Conservation (phyloP, 495 filamentous ascomycete species). For the Venustampulla echinocandica region DNA sequence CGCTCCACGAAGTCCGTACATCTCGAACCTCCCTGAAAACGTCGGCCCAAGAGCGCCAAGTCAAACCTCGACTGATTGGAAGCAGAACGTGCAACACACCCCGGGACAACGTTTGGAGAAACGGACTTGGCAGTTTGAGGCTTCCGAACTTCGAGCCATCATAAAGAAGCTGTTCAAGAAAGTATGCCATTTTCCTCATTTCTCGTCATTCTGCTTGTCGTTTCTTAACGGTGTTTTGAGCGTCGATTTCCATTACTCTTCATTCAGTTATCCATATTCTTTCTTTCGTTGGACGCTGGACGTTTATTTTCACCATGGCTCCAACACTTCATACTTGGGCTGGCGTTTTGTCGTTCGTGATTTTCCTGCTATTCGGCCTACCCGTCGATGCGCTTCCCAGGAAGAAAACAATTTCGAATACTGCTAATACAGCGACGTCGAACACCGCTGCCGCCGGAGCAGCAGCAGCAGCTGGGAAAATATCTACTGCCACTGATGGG, state of each 20-base stretch:
- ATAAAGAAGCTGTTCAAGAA: not conserved
- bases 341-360: constrained; percentile 9
- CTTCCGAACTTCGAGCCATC: not conserved
- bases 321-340: constrained; percentile 5
- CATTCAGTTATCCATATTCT: not conserved
- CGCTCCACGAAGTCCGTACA: too few relatives aligned
- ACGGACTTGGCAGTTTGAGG: constrained; percentile 16
- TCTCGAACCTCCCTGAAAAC: too few relatives aligned
- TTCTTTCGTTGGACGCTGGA: constrained; percentile 9
- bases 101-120: constrained; percentile 13
- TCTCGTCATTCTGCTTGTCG: not conserved
- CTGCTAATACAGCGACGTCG: not conserved
- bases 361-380: constrained; percentile 4
- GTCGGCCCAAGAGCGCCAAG: constrained; percentile 6
- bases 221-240: not conserved
- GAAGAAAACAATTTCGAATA: not conserved
- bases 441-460: not conserved
- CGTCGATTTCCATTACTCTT: not conserved
- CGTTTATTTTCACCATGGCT: constrained; percentile 6
- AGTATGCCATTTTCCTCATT: not conserved
- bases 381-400: constrained; percentile 14
- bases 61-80: constrained; percentile 9
- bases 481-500: constrained; percentile 33
- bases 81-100: constrained; percentile 2
- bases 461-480: not conserved